Percentiles rank a stretch among this genome's conserved stretches.
Conservation (phyloP, 371 early-diverging fungal species). For the Batkoa obscura region DNA sequence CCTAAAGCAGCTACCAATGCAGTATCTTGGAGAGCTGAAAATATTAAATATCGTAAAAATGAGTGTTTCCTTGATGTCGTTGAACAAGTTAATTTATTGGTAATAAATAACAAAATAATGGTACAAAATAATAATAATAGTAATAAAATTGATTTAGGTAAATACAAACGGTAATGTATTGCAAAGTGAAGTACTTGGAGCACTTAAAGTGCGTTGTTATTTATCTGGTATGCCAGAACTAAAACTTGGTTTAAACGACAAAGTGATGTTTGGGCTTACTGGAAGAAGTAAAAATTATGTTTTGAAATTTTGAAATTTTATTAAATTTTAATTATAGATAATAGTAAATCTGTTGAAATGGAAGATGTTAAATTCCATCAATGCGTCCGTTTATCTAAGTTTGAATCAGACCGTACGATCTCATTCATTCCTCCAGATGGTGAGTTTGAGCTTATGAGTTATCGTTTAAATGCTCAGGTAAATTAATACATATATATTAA, state of each 20-base stretch:
- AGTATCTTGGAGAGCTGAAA: slow-evolving; percentile 95
- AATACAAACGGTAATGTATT: slow-evolving; percentile 90
- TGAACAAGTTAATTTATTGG: slow-evolving; percentile 91
- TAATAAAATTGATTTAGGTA: slow-evolving; percentile 14
- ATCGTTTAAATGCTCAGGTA: slow-evolving; percentile 78
- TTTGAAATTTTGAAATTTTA: not conserved
- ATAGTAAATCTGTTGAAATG: slow-evolving; percentile 84
- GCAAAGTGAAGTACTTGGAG: slow-evolving; percentile 87
- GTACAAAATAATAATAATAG: too few relatives aligned
- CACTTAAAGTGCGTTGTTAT: slow-evolving; percentile 90
- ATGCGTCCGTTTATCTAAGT: slow-evolving; percentile 87
- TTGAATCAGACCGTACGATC: slow-evolving; percentile 93
- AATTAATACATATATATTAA: not conserved
- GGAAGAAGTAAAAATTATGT: slow-evolving; percentile 44
- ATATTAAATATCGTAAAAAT: slow-evolving; percentile 92
- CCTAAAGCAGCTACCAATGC: slow-evolving; percentile 97
- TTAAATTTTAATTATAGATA: not conserved
- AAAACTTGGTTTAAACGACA: slow-evolving; percentile 92
- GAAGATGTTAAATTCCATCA: slow-evolving; percentile 99
- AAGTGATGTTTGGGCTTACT: slow-evolving; percentile 91
- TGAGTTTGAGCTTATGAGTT: slow-evolving; percentile 97
- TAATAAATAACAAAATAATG: slow-evolving; percentile 12
- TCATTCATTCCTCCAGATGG: slow-evolving; percentile 98
- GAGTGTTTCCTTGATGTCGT: slow-evolving; percentile 96
- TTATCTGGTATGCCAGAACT: slow-evolving; percentile 98